A percentile compares a stretch with the other conserved stretches of the same genome.
phyloP scores from a whole-genome alignment of 345 rosid genomes.

The Cochlearia excelsa region DNA sequence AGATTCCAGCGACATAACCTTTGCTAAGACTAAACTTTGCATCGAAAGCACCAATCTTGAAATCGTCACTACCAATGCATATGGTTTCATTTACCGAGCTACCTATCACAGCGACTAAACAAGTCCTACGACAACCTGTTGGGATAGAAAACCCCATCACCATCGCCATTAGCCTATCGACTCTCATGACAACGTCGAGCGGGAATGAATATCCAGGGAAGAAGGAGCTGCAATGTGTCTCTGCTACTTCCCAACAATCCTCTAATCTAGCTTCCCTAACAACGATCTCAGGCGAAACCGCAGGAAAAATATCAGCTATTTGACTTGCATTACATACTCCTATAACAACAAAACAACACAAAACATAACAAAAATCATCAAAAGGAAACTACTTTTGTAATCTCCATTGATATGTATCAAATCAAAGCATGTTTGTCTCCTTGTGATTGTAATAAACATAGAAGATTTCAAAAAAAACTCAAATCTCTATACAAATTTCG shows the following conservation, averaged over 20 bases:
- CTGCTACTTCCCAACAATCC: constrained; percentile 97
- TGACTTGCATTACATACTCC: constrained; percentile 84
- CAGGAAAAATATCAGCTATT: constrained; percentile 61
- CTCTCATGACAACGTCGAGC: constrained; percentile 65
- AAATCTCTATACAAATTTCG: no score
- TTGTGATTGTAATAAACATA: background rate
- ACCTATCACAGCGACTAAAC: constrained; percentile 79
- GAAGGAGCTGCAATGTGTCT: constrained; percentile 92
- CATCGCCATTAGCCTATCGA: constrained; percentile 78
- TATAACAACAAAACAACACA: constrained; percentile 14
- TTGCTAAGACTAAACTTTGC: constrained; percentile 57
- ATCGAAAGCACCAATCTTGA: constrained; percentile 70
- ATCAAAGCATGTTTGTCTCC: background rate
- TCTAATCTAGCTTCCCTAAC: constrained; percentile 92
- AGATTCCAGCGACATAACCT: constrained; percentile 83
- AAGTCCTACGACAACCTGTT: constrained; percentile 62
- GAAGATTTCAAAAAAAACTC: no score
- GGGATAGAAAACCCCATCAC: constrained; percentile 71
- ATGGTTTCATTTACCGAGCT: constrained; percentile 51
- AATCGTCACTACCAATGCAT: constrained; percentile 56
- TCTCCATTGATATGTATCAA: background rate
- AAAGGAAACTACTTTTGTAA: constrained; percentile 2
- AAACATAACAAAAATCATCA: background rate
- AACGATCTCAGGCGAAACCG: constrained; percentile 70
- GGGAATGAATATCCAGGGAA: constrained; percentile 87